Evolutionary conservation across 345 rosid genomes (phyloP), one percentile per base, ranked within the genome.

Genomic region (Rhizophora apiculata): DNA sequence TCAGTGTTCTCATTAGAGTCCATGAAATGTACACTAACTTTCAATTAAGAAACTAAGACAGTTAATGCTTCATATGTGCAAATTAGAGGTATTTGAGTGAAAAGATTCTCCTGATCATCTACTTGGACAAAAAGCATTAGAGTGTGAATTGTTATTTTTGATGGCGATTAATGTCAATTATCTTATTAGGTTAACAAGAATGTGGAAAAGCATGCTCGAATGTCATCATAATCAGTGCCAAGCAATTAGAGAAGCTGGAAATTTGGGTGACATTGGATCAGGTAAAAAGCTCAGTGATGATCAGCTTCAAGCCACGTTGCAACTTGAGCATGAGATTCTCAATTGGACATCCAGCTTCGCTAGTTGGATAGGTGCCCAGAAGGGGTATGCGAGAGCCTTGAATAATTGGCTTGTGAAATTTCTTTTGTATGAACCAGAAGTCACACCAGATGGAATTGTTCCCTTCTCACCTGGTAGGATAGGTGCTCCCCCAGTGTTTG

Each of bases 401-500:
- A 92, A 96, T 73, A 78, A 68, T 72, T 96, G 98, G 98, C 96
- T 96, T 61, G 59, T 83, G 67, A 92, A 84, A 71, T 90, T 95
- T 83, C 86, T 96, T 70, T 72, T 80, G 34, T 85, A 96, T 51
- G 99, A 87, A 83, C 99, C 98, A 9, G 99, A 96, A 77, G 91
- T 83, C 62, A 96, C 95, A n/a, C 64, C 90, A 0, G 98, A 96
- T 79, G 99, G 98, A 9, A 74, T 81, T 21, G 88, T n/a, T 64
- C 98, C 98, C 70, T 90, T 89, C 72, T 96, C 99, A 10, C 99
- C 99, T 26, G 92, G 98, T 69, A 84, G 98, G 68, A 69, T 96
- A 1, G 98, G 98, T 32, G 98, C 99, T 30, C 99, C 99, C 36
- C 83, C 89, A 0, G 85, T 96, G 30, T 96, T 96, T 63, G 96